A percentile compares a stretch with the other conserved stretches of the same genome.
These are phyloP conservation scores for Chenopodium album DNA, from an alignment of 148 eudicot species.

Conservation along the genomic window DNA sequence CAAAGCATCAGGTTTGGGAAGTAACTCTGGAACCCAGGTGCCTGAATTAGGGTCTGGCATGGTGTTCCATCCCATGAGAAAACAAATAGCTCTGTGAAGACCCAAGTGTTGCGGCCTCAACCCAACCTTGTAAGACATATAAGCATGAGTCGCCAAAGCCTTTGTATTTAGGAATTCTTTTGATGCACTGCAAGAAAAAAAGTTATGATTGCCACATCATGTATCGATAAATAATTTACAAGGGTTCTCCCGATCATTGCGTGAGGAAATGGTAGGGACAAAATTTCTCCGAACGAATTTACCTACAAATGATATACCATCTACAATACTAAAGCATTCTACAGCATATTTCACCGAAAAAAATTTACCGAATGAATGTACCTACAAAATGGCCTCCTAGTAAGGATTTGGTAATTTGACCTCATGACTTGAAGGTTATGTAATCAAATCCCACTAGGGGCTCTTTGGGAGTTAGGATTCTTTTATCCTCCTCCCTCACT, in stretches of 20 bases:
- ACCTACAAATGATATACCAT: neutral
- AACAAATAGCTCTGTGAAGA: slow-evolving; percentile 53
- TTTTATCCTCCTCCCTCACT: too few relatives aligned
- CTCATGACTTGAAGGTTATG: too few relatives aligned
- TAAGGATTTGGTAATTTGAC: too few relatives aligned
- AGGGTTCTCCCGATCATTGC: neutral
- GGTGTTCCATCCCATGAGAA: slow-evolving; percentile 54
- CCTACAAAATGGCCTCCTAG: too few relatives aligned
- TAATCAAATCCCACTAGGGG: too few relatives aligned
- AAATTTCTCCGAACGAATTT: neutral
- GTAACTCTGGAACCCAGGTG: slow-evolving; percentile 35
- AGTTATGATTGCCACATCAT: slow-evolving; percentile 13
- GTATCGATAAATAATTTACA: neutral
- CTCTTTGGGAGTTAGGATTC: too few relatives aligned
- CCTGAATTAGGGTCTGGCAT: slow-evolving; percentile 29
- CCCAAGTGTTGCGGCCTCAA: slow-evolving; percentile 54
- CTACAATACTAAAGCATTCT: neutral
- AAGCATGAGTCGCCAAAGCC: slow-evolving; percentile 45
- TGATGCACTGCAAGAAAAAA: slow-evolving; percentile 38
- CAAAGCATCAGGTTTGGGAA: slow-evolving; percentile 35
- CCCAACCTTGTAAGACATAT: slow-evolving; percentile 44
- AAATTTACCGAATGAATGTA: too few relatives aligned
- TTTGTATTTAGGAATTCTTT: slow-evolving; percentile 50
- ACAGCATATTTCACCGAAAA: neutral
- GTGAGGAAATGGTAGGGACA: neutral